These are phyloP conservation scores for Trichothecium sympodiale DNA, from an alignment of 2,329 filamentous ascomycete species.

Conservation along the genomic window DNA sequence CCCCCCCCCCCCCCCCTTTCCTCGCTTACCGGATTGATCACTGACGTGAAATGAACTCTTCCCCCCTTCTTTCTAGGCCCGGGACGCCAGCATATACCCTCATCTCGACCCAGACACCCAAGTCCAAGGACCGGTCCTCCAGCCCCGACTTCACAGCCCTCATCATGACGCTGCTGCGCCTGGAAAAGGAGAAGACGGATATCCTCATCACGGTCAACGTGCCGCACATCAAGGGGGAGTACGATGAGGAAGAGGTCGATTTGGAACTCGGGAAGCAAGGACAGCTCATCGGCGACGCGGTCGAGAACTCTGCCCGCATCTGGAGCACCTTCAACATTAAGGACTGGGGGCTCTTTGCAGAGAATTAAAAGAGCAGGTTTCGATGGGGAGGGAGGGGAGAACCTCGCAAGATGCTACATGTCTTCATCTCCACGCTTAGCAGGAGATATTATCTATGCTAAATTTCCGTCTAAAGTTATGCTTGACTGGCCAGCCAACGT, in stretches of 20 bases:
- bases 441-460: too few relatives aligned
- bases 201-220: constrained; percentile 81
- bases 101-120: constrained; percentile 51
- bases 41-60: not conserved
- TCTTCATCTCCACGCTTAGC: too few relatives aligned
- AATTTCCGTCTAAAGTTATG: too few relatives aligned
- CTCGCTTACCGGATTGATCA: not conserved
- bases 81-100: constrained; percentile 55
- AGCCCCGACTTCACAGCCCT: constrained; percentile 60
- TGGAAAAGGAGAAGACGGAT: constrained; percentile 68
- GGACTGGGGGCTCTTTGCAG: constrained; percentile 66
- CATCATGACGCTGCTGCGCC: constrained; percentile 64
- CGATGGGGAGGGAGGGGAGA: too few relatives aligned
- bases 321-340: constrained; percentile 66
- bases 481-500: too few relatives aligned
- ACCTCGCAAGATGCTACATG: too few relatives aligned
- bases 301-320: constrained; percentile 57
- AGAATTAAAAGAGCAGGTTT: constrained; percentile 5
- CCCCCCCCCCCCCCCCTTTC: too few relatives aligned
- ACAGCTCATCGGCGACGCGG: constrained; percentile 54
- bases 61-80: constrained; percentile 13
- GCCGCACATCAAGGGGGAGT: constrained; percentile 67
- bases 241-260: constrained; percentile 62
- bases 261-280: constrained; percentile 54
- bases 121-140: constrained; percentile 20